Conservation (phyloP, 805 yeast genomes). For the Candida maltosa region DNA sequence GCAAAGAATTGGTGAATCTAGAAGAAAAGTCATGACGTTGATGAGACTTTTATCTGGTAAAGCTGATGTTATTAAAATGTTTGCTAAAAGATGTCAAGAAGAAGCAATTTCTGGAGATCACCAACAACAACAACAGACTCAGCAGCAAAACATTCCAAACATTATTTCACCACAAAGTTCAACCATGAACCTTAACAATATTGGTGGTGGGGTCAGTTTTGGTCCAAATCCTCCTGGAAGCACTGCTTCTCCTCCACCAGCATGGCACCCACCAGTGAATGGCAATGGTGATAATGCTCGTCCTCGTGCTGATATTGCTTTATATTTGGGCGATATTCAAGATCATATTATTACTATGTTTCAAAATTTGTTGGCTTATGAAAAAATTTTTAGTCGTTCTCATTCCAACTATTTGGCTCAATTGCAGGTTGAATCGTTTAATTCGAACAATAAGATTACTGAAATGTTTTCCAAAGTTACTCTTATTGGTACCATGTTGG, state of each 20-base stretch:
- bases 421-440: constrained; percentile 86
- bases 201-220: constrained; percentile 29
- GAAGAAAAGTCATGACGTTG: constrained; percentile 88
- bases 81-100: constrained; percentile 92
- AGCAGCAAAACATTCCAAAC: not conserved
- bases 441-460: constrained; percentile 81
- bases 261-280: constrained; percentile 9
- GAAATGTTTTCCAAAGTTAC: constrained; percentile 88
- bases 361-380: constrained; percentile 85
- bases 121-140: constrained; percentile 1
- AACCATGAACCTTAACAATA: constrained; percentile 2
- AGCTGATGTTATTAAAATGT: constrained; percentile 95
- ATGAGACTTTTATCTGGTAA: constrained; percentile 88
- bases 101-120: constrained; percentile 35
- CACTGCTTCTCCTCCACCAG: constrained; percentile 9
- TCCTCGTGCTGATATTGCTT: constrained; percentile 88
- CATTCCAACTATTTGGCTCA: constrained; percentile 93
- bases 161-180: constrained; percentile 3
- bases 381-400: constrained; percentile 87
- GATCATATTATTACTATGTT: constrained; percentile 96
- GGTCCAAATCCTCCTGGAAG: constrained; percentile 33
- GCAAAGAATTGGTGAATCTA: constrained; percentile 79
- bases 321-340: constrained; percentile 92
- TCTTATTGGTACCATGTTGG: constrained; percentile 80
- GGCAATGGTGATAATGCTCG: constrained; percentile 30